A percentile compares a stretch with the other conserved stretches of the same genome.
Conservation (phyloP, 2,329 filamentous ascomycete genomes). For the Talaromyces sp. region DNA sequence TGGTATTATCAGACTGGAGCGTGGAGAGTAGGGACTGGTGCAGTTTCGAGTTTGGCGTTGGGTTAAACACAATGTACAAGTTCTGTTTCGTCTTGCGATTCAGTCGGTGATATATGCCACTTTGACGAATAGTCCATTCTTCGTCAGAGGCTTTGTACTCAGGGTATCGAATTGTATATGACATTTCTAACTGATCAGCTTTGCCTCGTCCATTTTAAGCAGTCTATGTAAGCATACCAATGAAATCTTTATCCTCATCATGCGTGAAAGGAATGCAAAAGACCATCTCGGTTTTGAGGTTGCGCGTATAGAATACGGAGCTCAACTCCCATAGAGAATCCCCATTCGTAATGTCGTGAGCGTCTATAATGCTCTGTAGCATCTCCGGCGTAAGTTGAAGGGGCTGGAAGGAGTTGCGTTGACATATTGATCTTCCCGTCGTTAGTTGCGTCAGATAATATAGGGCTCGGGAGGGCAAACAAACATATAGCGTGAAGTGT, state of each 20-base stretch:
- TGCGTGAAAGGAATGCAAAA: constrained; percentile 25
- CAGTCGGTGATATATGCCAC: constrained; percentile 31
- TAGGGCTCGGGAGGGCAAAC: not conserved
- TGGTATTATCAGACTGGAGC: not conserved
- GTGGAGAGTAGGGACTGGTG: not conserved
- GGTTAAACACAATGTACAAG: constrained; percentile 29
- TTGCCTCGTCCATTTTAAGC: not conserved
- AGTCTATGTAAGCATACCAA: constrained; percentile 22
- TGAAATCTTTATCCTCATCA: constrained; percentile 9
- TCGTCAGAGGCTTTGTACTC: constrained; percentile 24
- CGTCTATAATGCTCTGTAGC: constrained; percentile 23
- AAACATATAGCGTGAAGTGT: constrained; percentile 17
- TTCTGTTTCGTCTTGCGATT: constrained; percentile 23
- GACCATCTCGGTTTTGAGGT: constrained; percentile 23
- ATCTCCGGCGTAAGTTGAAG: constrained; percentile 25
- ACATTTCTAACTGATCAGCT: constrained; percentile 21
- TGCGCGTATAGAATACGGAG: constrained; percentile 27
- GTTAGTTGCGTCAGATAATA: constrained; percentile 6
- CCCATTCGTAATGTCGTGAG: constrained; percentile 18
- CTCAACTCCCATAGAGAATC: constrained; percentile 24
- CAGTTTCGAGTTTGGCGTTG: constrained; percentile 22
- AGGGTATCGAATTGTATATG: constrained; percentile 30
- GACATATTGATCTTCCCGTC: constrained; percentile 26
- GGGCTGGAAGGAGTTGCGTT: constrained; percentile 27
- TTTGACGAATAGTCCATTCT: constrained; percentile 32